Conservation (phyloP, 2,329 filamentous ascomycete species). For the Fusarium multiceps region DNA sequence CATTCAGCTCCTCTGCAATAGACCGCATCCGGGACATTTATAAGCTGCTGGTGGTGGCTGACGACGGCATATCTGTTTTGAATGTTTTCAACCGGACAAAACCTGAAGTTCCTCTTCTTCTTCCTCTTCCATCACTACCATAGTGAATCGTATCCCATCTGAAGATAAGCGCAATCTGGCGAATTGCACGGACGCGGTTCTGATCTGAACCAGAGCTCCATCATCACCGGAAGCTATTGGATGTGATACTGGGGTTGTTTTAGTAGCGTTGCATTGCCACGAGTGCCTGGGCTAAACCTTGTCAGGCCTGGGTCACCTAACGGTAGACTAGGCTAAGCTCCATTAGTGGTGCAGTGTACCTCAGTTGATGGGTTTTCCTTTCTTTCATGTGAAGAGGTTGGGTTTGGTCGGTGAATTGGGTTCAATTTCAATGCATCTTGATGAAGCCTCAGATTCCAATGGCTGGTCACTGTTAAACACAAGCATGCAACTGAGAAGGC, state of each 20-base stretch:
- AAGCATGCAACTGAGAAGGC: background rate
- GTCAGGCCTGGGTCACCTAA: constrained; percentile 14
- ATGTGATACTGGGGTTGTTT: constrained; percentile 34
- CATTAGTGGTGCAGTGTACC: background rate
- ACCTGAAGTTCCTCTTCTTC: background rate
- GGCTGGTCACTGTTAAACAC: background rate
- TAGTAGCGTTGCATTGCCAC: constrained; percentile 34
- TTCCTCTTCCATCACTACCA: background rate
- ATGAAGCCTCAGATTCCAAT: background rate
- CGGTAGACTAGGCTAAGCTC: background rate
- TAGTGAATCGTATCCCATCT: background rate
- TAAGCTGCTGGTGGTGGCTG: constrained; percentile 7
- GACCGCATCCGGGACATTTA: constrained; percentile 31
- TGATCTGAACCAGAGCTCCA: constrained; percentile 6
- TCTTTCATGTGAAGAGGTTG: constrained; percentile 3
- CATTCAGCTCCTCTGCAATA: constrained; percentile 17
- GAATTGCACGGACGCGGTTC: constrained; percentile 3
- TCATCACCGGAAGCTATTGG: constrained; percentile 30
- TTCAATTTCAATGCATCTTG: background rate
- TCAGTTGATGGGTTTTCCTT: background rate
- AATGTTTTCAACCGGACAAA: background rate
- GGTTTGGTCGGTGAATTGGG: constrained; percentile 19
- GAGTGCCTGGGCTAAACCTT: constrained; percentile 36
- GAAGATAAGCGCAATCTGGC: constrained; percentile 11
- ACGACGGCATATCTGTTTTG: background rate